Base-by-base conservation (phyloP, 2,329 filamentous ascomycete species). In the Aspergillus quadricinctus region DNA sequence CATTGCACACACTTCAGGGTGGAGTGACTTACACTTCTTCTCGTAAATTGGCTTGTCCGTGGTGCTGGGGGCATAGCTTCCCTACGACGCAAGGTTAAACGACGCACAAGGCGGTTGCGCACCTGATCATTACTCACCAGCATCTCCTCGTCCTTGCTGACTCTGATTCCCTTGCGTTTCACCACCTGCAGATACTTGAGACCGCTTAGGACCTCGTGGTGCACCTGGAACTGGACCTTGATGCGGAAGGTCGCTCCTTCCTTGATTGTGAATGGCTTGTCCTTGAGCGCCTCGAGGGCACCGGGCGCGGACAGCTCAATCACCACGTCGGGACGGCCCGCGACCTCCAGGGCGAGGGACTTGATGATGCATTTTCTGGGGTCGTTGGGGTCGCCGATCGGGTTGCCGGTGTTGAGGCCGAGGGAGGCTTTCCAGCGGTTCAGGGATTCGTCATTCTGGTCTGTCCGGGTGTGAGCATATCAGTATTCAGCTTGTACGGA, bases 371-470 rank as follows among this genome's bases (percentile, higher is more conserved):
- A 96, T 72, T 90, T 90, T 66, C 93, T 89, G 50, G 89, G 86
- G 71, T 97, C 93, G 72, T 82, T 90, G 67, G 88, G 84, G 72
- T 92, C 85, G 55, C 86, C 88, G 58, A 90, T 83, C 66, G 88
- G 83, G 50, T 82, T 84, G 70, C 88, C 88, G 66, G 85, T 79
- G 55, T 81, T 86, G 62, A 97, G 86, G 66, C 94, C 94, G 59
- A 99, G 88, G 11, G 93, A 97, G 71, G 93, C 85, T 82, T 99
- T 99, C 89, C 96, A 99, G 70, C 93, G 89, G 78, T 95, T 90
- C 69, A 99, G 88, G 60, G 93, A 94, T 77, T 97, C 93, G 75
- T 99, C 94, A 69, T 89, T 81, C 68, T 82, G 76, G 74, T 88
- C 85, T 86, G 65, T 27, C 21, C 45, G 27, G 40, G 40, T 49